Conservation (phyloP, 768 basidiomycete species). For the Hydnomerulius pinastri region DNA sequence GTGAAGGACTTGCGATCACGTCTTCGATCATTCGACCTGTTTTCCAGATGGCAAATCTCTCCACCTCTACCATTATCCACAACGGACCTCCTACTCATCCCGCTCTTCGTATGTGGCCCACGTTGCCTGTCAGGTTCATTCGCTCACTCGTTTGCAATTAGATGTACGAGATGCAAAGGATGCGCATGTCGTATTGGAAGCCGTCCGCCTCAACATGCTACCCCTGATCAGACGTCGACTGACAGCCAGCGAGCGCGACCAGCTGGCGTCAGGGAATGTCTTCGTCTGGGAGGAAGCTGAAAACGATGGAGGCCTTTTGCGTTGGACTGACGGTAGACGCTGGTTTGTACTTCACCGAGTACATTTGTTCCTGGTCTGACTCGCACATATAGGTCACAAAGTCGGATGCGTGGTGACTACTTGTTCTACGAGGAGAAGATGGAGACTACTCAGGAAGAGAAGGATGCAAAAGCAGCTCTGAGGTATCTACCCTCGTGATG, state of each 20-base stretch:
- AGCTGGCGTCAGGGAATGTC: conserved; percentile 70
- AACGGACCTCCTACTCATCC: conserved; percentile 32
- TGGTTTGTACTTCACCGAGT: conserved; percentile 47
- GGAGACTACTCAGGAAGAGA: conserved; percentile 77
- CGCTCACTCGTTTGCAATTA: conserved; percentile 26
- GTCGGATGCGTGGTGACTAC: conserved; percentile 81
- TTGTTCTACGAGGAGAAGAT: conserved; percentile 85
- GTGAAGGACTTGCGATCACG: conserved; percentile 7
- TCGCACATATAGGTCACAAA: conserved; percentile 64
- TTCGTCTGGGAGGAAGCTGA: conserved; percentile 89
- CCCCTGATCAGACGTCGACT: conserved; percentile 73
- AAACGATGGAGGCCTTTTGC: conserved; percentile 61
- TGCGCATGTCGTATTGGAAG: conserved; percentile 75
- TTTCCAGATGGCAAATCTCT: conserved; percentile 10
- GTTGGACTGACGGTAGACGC: conserved; percentile 83
- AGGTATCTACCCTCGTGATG: conserved; percentile 44
- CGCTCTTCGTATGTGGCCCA: conserved; percentile 27
- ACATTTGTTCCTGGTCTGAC: neutral
- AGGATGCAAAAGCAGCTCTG: conserved; percentile 77
- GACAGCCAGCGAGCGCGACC: conserved; percentile 68
- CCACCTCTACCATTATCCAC: conserved; percentile 17
- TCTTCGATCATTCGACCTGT: conserved; percentile 4
- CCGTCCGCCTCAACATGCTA: conserved; percentile 67
- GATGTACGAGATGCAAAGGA: conserved; percentile 81
- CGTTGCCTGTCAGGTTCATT: neutral